Evolutionary conservation across 805 yeast species (phyloP).

Genomic region (Candida endomychidarum): DNA sequence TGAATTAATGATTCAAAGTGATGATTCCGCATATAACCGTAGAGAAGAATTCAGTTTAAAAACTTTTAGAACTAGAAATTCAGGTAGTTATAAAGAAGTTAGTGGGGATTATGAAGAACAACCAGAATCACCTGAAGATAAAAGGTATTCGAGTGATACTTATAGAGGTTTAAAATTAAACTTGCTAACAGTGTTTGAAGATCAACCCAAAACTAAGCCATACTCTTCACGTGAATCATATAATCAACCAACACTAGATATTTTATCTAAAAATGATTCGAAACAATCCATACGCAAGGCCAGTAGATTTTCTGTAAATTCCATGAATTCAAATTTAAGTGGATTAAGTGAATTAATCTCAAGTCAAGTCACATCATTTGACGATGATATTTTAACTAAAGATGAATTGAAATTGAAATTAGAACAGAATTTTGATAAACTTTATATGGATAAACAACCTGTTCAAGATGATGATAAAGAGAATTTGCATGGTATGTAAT

Average conservation of each 20-base stretch:
- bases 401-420: slow-evolving; percentile 33
- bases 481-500: not conserved
- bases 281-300: slow-evolving; percentile 6
- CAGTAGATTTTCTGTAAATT: slow-evolving; percentile 52
- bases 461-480: not conserved
- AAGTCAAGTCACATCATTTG: slow-evolving; percentile 41
- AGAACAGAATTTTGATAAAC: slow-evolving; percentile 40
- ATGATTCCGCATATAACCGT: slow-evolving; percentile 17
- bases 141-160: slow-evolving; percentile 13
- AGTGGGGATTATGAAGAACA: slow-evolving; percentile 18
- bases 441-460: slow-evolving; percentile 28
- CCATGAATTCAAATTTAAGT: slow-evolving; percentile 46
- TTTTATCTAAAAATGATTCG: slow-evolving; percentile 25
- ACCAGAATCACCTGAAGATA: not conserved
- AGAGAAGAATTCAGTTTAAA: slow-evolving; percentile 29
- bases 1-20: slow-evolving; percentile 25
- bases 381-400: slow-evolving; percentile 23
- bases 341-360: slow-evolving; percentile 49
- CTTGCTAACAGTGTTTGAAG: slow-evolving; percentile 40
- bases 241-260: slow-evolving; percentile 37
- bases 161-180: slow-evolving; percentile 40
- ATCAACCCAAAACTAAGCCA: slow-evolving; percentile 12
- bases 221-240: slow-evolving; percentile 31
- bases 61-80: slow-evolving; percentile 30
- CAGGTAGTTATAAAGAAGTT: slow-evolving; percentile 25